These are phyloP conservation scores for Halocafeteria seosinensis DNA, from an alignment of 108 stramenopile genomes.

Conservation along the genomic window DNA sequence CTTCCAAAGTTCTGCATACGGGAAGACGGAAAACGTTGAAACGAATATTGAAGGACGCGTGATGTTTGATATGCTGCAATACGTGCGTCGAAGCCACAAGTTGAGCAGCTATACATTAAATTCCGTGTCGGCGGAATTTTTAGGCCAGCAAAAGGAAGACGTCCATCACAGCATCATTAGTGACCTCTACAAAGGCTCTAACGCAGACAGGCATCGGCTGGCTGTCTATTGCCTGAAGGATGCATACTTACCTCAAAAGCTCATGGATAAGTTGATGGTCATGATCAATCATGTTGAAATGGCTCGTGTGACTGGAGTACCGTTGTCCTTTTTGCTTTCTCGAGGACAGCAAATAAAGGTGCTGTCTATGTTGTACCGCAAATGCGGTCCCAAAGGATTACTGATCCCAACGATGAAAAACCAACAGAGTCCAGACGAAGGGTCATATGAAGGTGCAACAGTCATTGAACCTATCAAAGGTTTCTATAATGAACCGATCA, in stretches of 20 bases:
- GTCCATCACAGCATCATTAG: slow-evolving; percentile 98
- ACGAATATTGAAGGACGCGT: slow-evolving; percentile 86
- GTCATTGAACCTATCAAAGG: slow-evolving; percentile 91
- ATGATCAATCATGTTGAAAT: slow-evolving; percentile 97
- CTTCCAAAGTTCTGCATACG: slow-evolving; percentile 85
- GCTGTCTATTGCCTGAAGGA: slow-evolving; percentile 98
- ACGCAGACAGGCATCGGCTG: slow-evolving; percentile 86
- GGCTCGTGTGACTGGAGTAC: slow-evolving; percentile 97
- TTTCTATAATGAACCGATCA: slow-evolving; percentile 91
- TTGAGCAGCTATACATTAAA: slow-evolving; percentile 85
- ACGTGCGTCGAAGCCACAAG: slow-evolving; percentile 99
- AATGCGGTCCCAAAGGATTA: slow-evolving; percentile 64
- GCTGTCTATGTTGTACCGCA: slow-evolving; percentile 85
- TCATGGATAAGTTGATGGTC: slow-evolving; percentile 91
- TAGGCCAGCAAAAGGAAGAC: slow-evolving; percentile 96
- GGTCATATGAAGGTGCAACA: slow-evolving; percentile 88
- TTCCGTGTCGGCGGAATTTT: slow-evolving; percentile 84
- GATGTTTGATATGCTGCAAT: slow-evolving; percentile 92
- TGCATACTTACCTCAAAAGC: slow-evolving; percentile 70
- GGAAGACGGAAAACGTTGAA: slow-evolving; percentile 79
- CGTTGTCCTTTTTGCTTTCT: slow-evolving; percentile 74
- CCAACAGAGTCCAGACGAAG: slow-evolving; percentile 25
- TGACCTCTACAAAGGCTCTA: slow-evolving; percentile 79
- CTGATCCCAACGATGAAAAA: slow-evolving; percentile 77
- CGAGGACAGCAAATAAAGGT: slow-evolving; percentile 99